phyloP scores from a whole-genome alignment of 1,284 basidiomycete genomes.

The Chalciporus sp. region DNA sequence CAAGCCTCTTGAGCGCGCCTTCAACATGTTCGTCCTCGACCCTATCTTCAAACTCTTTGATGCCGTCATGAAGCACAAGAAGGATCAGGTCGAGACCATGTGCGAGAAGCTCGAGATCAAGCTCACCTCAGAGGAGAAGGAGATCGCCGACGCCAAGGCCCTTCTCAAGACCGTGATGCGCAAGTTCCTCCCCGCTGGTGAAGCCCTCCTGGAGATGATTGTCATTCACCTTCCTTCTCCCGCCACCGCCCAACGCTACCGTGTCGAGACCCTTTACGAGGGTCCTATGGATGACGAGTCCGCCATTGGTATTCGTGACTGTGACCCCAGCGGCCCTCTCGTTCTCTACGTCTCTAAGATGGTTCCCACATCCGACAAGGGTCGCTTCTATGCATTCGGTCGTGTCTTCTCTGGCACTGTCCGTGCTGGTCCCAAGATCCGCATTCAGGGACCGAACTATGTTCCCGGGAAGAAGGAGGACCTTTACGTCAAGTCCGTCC shows the following conservation, averaged over 20 bases:
- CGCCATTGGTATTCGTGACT: slow-evolving; percentile 98
- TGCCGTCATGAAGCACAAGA: slow-evolving; percentile 99
- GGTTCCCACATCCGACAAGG: slow-evolving; percentile 99
- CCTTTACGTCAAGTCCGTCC: slow-evolving; percentile 97
- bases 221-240: slow-evolving; percentile 99
- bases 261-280: slow-evolving; percentile 99
- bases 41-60: slow-evolving; percentile 99
- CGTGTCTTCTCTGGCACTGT: slow-evolving; percentile 99
- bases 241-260: slow-evolving; percentile 95
- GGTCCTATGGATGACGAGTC: slow-evolving; percentile 99
- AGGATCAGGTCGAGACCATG: slow-evolving; percentile 84
- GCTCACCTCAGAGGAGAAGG: slow-evolving; percentile 89
- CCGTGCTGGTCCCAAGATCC: slow-evolving; percentile 96
- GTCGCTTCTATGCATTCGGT: slow-evolving; percentile 99
- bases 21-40: slow-evolving; percentile 97
- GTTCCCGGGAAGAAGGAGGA: slow-evolving; percentile 99
- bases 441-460: slow-evolving; percentile 99
- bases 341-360: slow-evolving; percentile 99
- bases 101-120: slow-evolving; percentile 98
- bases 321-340: slow-evolving; percentile 95
- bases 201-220: slow-evolving; percentile 99
- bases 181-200: slow-evolving; percentile 99
- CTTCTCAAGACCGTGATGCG: slow-evolving; percentile 99
- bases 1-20: slow-evolving; percentile 89
- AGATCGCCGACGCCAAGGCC: slow-evolving; percentile 89